These are phyloP conservation scores for Chaetoceros tenuissimus DNA, from an alignment of 108 stramenopile species.

Conservation along the genomic window DNA sequence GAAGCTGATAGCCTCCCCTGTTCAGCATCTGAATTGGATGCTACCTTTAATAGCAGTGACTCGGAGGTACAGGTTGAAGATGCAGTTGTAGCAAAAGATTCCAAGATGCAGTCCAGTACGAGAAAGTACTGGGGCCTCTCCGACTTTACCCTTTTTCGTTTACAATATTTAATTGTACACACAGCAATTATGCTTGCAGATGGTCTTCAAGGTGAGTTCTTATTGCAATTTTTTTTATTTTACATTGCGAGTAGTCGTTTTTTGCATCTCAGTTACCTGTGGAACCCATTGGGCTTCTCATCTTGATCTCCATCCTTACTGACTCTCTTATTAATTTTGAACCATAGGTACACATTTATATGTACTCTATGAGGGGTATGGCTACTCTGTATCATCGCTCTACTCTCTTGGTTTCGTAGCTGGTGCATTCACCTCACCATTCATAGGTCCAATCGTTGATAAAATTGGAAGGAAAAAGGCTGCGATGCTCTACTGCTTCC, in stretches of 20 bases:
- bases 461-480: slow-evolving; percentile 58
- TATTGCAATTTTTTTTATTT: neutral
- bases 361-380: slow-evolving; percentile 56
- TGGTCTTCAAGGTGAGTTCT: slow-evolving; percentile 47
- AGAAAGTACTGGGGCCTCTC: no score
- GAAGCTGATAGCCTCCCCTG: no score
- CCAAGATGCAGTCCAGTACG: no score
- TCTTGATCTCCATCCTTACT: slow-evolving; percentile 45
- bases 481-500: slow-evolving; percentile 69
- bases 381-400: slow-evolving; percentile 49
- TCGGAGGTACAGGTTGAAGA: no score
- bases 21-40: no score
- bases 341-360: slow-evolving; percentile 50
- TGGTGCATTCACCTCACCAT: slow-evolving; percentile 47
- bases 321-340: slow-evolving; percentile 27
- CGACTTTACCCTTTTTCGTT: slow-evolving; percentile 14
- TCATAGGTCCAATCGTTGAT: slow-evolving; percentile 76
- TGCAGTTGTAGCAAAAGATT: no score
- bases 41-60: no score
- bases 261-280: slow-evolving; percentile 48
- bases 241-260: slow-evolving; percentile 34
- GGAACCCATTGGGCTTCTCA: slow-evolving; percentile 44
- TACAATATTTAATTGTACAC: slow-evolving; percentile 45
- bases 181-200: slow-evolving; percentile 53
- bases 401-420: slow-evolving; percentile 54